Evolutionary conservation across 306 rosid species (phyloP), one percentile per base, ranked within the genome.

Genomic region (Casuarina equisetifolia): DNA sequence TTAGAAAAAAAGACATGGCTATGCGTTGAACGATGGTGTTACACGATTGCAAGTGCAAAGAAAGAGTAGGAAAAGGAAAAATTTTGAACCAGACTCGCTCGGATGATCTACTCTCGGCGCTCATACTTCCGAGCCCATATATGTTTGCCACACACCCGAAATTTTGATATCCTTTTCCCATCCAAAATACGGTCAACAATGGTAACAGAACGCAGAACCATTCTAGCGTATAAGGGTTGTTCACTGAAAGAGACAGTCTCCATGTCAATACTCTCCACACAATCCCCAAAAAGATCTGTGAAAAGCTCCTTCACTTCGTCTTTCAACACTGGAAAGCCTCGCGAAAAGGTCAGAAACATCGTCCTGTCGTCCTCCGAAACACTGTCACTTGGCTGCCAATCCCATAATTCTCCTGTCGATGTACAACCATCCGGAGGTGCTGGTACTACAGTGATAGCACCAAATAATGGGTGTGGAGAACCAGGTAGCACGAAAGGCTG

Each of bases 51-150:
- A 55, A 0, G 2, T 16, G 25, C 61, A 55, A 55, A 54, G 57
- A 52, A 52, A 52, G 57, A 52, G 16, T 12, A 52, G 58, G 16
- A 52, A 12, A 13, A 15, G 13, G 5, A 0, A 52, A 15, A 19
- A 12, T 52, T 0, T 52, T 19, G 58, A 52, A 52, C 1, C 20
- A 52, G 58, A 35, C 32, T 55, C 35, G 6, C 32, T 25, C 1
- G 32, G 44, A 20, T 50, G 32, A 74, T 50, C 79, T 74, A 86
- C 0, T 88, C 90, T 25, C 92, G 78, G 0, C 87, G 86, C 13
- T 85, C 89, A 50, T 86, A 86, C 73, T 86, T 89, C 7, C 94
- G 87, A 73, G 94, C 90, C 94, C 94, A 89, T 0, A 91, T 86
- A 66, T 88, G 91, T 42, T 85, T 91, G 0, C 94, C 88, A n/a